Percentiles rank a stretch among this genome's conserved stretches.
Conservation (phyloP, 75 land plant genomes). For the Selaginella tamariscina region DNA sequence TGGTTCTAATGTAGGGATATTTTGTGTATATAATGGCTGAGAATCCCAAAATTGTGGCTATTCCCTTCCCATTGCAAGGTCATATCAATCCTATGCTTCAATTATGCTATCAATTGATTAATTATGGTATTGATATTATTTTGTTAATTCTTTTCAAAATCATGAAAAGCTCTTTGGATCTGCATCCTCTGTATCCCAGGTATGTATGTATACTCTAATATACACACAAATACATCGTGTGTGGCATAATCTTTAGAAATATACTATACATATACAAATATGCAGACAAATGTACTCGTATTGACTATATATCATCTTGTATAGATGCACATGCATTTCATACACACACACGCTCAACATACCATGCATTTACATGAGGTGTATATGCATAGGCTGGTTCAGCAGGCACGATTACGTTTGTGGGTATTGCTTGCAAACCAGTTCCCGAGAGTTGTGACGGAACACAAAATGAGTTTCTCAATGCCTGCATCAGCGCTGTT, state of each 20-base stretch:
- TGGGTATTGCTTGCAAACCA: neutral
- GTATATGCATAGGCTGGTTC: neutral
- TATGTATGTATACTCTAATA: too few relatives aligned
- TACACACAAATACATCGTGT: too few relatives aligned
- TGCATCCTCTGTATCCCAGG: neutral
- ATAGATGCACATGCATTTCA: too few relatives aligned
- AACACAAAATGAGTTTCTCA: neutral
- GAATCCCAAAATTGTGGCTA: neutral
- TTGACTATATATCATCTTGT: too few relatives aligned
- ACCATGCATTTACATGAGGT: neutral
- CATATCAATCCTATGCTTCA: constrained; percentile 6
- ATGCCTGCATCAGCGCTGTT: neutral
- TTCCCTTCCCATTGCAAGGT: constrained; percentile 6
- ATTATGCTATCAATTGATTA: neutral
- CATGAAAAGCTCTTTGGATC: neutral
- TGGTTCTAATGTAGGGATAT: too few relatives aligned
- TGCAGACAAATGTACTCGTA: too few relatives aligned
- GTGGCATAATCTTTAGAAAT: too few relatives aligned
- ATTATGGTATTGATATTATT: neutral
- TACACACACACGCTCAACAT: too few relatives aligned
- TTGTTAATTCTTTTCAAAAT: constrained; percentile 1
- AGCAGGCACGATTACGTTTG: neutral
- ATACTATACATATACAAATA: too few relatives aligned
- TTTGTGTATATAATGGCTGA: too few relatives aligned
- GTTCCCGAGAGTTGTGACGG: neutral